A percentile compares a stretch with the other conserved stretches of the same genome.
These are phyloP conservation scores for Trichoderma sp. DNA, from an alignment of 2,329 filamentous ascomycete genomes.

Conservation along the genomic window DNA sequence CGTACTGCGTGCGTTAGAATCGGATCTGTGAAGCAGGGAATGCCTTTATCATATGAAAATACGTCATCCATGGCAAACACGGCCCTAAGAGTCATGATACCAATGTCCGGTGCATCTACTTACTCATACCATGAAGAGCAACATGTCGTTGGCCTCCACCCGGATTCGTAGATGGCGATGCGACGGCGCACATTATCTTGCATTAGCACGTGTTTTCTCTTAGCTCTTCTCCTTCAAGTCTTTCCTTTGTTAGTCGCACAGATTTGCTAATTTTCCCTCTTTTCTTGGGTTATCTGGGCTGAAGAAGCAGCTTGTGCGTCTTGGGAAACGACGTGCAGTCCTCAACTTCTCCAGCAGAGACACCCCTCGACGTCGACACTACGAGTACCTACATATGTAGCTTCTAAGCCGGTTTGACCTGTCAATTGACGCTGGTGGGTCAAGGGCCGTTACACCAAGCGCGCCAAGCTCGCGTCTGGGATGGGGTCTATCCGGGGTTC, in stretches of 20 bases:
- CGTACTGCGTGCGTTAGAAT: background rate
- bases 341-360: background rate
- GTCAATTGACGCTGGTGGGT: conserved; percentile 16
- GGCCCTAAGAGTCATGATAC: background rate
- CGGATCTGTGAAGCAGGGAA: background rate
- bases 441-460: background rate
- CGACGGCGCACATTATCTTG: background rate
- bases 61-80: background rate
- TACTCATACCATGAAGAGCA: background rate
- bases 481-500: conserved; percentile 10
- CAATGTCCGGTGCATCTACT: background rate
- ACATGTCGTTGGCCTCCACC: background rate
- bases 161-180: background rate
- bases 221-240: background rate
- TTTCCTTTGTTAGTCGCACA: background rate
- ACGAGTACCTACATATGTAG: background rate
- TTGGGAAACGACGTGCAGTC: background rate
- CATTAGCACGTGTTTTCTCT: background rate
- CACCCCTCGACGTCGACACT: background rate
- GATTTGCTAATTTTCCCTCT: background rate
- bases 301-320: background rate
- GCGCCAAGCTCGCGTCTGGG: conserved; percentile 8
- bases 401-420: background rate
- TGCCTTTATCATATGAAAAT: background rate
- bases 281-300: background rate